Percentiles rank a stretch among this genome's conserved stretches.
phyloP scores from a whole-genome alignment of 2,329 filamentous ascomycete genomes.

The Coleophoma eucalyptorum region DNA sequence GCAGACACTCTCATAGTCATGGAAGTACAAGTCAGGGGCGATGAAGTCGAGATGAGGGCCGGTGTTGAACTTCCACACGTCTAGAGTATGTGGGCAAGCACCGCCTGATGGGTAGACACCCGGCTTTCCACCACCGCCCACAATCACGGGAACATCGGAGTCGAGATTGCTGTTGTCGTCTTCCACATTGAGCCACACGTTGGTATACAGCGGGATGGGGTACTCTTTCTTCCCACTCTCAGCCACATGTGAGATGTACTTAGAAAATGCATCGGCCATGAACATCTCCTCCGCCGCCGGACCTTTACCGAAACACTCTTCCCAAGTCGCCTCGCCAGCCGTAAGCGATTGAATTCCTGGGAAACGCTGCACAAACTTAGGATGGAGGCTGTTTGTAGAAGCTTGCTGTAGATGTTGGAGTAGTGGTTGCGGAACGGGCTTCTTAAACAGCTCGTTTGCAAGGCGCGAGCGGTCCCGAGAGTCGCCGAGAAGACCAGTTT shows the following conservation, averaged over 20 bases:
- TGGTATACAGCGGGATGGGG: conserved; percentile 15
- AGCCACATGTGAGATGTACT: conserved; percentile 10
- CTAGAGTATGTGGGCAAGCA: conserved; percentile 27
- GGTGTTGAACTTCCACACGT: conserved; percentile 35
- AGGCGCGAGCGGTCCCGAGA: conserved; percentile 10
- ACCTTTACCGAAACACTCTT: conserved; percentile 27
- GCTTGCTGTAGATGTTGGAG: conserved; percentile 19
- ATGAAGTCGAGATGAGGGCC: conserved; percentile 40
- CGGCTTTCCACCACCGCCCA: conserved; percentile 28
- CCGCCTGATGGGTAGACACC: conserved; percentile 35
- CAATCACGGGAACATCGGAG: conserved; percentile 27
- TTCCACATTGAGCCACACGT: conserved; percentile 15
- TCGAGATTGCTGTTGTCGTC: conserved; percentile 21
- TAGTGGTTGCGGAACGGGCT: conserved; percentile 26
- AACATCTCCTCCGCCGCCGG: conserved; percentile 12
- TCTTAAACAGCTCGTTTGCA: conserved; percentile 9
- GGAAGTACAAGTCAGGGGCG: conserved; percentile 43
- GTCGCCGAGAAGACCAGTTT: conserved; percentile 14
- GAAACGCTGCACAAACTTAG: conserved; percentile 26
- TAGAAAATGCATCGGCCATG: conserved; percentile 13
- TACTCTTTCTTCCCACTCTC: conserved; percentile 12
- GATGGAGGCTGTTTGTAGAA: conserved; percentile 17
- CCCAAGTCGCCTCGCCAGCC: conserved; percentile 25
- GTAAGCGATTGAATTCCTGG: conserved; percentile 11
- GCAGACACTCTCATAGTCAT: conserved; percentile 41